Conservation (phyloP, 441 rosid species). For the Populus hybrid region DNA sequence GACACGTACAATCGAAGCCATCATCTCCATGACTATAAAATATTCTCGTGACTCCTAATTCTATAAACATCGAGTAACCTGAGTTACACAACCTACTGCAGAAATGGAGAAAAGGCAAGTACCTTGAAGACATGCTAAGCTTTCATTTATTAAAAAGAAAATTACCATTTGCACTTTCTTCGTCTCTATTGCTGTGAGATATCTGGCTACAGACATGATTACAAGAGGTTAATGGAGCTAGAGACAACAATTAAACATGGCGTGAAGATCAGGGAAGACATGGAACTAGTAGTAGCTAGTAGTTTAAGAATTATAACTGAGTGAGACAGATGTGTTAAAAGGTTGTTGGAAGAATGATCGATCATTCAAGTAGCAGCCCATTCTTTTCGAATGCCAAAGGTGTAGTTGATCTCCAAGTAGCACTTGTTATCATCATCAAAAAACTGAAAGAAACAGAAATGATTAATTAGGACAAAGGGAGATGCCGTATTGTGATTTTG, state of each 20-base stretch:
- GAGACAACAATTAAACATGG: slow-evolving; percentile 5
- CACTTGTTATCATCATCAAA: slow-evolving; percentile 83
- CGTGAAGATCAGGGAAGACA: background rate
- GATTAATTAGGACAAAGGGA: background rate
- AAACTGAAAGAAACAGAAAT: slow-evolving; percentile 39
- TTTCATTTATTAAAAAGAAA: slow-evolving; percentile 12
- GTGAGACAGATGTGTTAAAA: background rate
- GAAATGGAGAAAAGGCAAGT: background rate
- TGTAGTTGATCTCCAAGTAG: slow-evolving; percentile 86
- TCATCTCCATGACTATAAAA: slow-evolving; percentile 12
- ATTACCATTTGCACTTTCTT: slow-evolving; percentile 6
- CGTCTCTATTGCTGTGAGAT: background rate
- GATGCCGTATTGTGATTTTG: background rate
- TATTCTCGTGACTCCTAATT: background rate
- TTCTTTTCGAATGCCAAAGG: slow-evolving; percentile 75
- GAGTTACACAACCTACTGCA: background rate
- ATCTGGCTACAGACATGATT: slow-evolving; percentile 3
- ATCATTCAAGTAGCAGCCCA: slow-evolving; percentile 42
- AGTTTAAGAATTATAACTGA: background rate
- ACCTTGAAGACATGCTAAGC: slow-evolving; percentile 8
- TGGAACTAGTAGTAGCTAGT: background rate
- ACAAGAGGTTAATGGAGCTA: slow-evolving; percentile 8
- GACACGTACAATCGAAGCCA: slow-evolving; percentile 7
- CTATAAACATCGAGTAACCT: background rate
- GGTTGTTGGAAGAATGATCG: too few relatives aligned